A percentile compares a stretch with the other conserved stretches of the same genome.
These are phyloP conservation scores for Ogataea methanolica DNA, from an alignment of 805 yeast genomes.

Conservation along the genomic window DNA sequence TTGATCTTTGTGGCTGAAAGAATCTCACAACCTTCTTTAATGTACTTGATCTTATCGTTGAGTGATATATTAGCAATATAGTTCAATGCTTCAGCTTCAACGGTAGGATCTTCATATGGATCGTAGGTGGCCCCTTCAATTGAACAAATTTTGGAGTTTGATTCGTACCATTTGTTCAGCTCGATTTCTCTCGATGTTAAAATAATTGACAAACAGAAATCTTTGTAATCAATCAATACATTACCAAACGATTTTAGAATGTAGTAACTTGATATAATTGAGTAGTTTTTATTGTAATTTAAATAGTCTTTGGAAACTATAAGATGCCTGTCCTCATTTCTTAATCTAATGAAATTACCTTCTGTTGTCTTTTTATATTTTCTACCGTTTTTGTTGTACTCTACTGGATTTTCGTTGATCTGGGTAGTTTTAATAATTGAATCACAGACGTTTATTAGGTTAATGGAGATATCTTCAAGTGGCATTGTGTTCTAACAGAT, in stretches of 20 bases:
- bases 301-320: conserved; percentile 32
- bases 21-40: conserved; percentile 38
- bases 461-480: conserved; percentile 25
- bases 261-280: conserved; percentile 39
- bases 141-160: conserved; percentile 38
- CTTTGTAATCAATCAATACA: conserved; percentile 32
- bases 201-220: conserved; percentile 42
- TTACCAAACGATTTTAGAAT: conserved; percentile 37
- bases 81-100: conserved; percentile 30
- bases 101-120: conserved; percentile 15
- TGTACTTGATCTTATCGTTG: conserved; percentile 27
- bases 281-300: conserved; percentile 25
- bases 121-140: conserved; percentile 32
- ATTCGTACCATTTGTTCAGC: conserved; percentile 44
- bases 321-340: conserved; percentile 45
- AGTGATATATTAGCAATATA: conserved; percentile 27
- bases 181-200: conserved; percentile 49
- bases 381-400: conserved; percentile 38
- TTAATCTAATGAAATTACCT: conserved; percentile 43
- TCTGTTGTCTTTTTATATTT: conserved; percentile 42
- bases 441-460: conserved; percentile 26
- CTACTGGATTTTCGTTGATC: conserved; percentile 19
- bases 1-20: conserved; percentile 44
- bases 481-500: conserved; percentile 8
- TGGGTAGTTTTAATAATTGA: conserved; percentile 19